Evolutionary conservation across 2,329 filamentous ascomycete species (phyloP).

Genomic region (Tolypocladium inflatum): DNA sequence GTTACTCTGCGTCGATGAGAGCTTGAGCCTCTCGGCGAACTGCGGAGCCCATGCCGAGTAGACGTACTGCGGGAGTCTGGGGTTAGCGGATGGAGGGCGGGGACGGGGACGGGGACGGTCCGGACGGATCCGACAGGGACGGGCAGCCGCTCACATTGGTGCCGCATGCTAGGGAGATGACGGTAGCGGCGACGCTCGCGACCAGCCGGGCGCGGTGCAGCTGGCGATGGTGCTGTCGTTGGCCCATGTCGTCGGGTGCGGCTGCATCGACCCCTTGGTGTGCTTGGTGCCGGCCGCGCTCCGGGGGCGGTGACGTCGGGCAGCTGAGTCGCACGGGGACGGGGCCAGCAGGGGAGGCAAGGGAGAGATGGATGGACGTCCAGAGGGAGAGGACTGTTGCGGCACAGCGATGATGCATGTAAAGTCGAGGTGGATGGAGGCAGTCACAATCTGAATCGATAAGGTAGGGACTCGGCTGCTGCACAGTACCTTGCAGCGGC

Average conservation of each 20-base stretch:
- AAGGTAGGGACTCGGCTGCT: neutral
- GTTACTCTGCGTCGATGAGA: conserved; percentile 90
- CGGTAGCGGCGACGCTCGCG: conserved; percentile 76
- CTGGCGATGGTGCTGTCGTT: conserved; percentile 17
- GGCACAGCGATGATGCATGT: neutral
- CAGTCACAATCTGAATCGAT: neutral
- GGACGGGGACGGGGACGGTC: neutral
- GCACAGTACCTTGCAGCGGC: neutral
- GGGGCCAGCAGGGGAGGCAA: neutral
- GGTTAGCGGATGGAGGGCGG: neutral
- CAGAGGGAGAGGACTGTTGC: neutral
- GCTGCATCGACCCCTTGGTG: neutral
- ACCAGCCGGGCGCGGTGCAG: conserved; percentile 60
- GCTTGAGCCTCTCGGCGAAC: conserved; percentile 75
- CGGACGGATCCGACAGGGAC: neutral
- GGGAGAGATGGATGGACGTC: neutral
- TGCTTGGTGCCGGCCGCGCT: no score
- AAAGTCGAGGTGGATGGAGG: neutral
- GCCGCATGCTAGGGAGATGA: conserved; percentile 80
- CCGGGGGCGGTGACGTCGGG: neutral
- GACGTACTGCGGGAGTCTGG: conserved; percentile 60
- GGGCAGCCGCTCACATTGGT: conserved; percentile 60
- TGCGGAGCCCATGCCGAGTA: conserved; percentile 98
- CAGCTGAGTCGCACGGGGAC: neutral
- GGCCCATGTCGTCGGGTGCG: conserved; percentile 11